Evolutionary conservation across 139 green algal species (phyloP), one percentile per base, ranked within the genome.

Genomic region (Picochlorum sp.): DNA sequence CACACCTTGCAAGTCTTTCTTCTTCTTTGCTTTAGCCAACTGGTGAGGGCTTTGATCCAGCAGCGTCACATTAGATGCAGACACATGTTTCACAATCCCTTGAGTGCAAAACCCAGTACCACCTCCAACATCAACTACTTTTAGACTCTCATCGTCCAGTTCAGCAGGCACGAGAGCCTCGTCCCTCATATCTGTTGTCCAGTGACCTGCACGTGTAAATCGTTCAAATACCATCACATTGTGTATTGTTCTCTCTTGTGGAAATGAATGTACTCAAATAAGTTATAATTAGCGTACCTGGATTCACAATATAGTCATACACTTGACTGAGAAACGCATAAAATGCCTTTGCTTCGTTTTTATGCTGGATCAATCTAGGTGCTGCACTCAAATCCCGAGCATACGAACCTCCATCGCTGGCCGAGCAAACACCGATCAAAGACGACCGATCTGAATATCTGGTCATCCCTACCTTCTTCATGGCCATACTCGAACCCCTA

Each of bases 11-110:
- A 97, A 79, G n/a, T 82, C 76, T 2, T 73, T 53, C 81, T 97
- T 97, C 2, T 64, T 59, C 40, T 70, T 79, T 3, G 89, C 89
- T 74, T 97, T 97, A 16, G 64, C 82, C 40, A 97, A 79, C 75
- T 97, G 89, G 61, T 96, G 85, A 1, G 90, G 90, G 2, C 78
- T 94, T 71, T 96, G 89, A 67, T 97, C 89, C 6, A 97, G 75
- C 3, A 97, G 66, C 2, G 88, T 97, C 26, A 97, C 77, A 54
- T 96, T 94, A 37, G 78, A 50, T 0, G 61, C 60, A 72, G 89
- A 67, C 3, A 97, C 85, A 33, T 24, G n/a, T 20, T 53, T 22
- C 30, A 61, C 33, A 1, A 97, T 62, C 13, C 89, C 89, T 50
- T 89, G 74, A 1, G 89, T 97, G 68, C 79, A 91, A 70, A 97